Evolutionary conservation across 768 basidiomycete genomes (phyloP).

Genomic region (Collybia nuda): DNA sequence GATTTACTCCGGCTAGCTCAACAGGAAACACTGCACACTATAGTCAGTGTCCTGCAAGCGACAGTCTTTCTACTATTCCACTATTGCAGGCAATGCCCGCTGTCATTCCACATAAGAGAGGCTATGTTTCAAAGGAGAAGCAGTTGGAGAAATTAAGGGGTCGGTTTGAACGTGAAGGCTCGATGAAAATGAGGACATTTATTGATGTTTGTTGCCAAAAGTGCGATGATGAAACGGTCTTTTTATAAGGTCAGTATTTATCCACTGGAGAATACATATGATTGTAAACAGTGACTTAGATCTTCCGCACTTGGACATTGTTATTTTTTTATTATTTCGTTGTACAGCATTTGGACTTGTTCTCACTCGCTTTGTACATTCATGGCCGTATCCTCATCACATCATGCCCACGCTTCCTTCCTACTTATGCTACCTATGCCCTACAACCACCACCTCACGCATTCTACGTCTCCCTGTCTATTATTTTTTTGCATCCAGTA

Average conservation of each 20-base stretch:
- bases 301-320: constrained; percentile 13
- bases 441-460: constrained; percentile 2
- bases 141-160: constrained; percentile 65
- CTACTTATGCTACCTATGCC: constrained; percentile 22
- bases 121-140: constrained; percentile 60
- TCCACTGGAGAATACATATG: too few relatives aligned
- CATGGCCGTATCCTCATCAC: constrained; percentile 14
- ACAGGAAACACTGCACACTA: neutral
- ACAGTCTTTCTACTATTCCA: constrained; percentile 1
- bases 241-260: constrained; percentile 36
- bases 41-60: neutral
- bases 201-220: constrained; percentile 34
- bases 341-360: constrained; percentile 15
- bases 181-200: constrained; percentile 22
- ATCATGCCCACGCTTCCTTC: constrained; percentile 17
- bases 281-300: neutral
- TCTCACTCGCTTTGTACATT: constrained; percentile 6
- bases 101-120: constrained; percentile 18
- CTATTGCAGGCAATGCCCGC: neutral
- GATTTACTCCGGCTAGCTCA: neutral
- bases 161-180: constrained; percentile 47
- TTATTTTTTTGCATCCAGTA: constrained; percentile 6
- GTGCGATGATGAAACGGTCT: constrained; percentile 37
- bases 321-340: constrained; percentile 22
- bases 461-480: neutral